These are phyloP conservation scores for Asterochloris sp. DNA, from an alignment of 139 green algal species.

Conservation along the genomic window DNA sequence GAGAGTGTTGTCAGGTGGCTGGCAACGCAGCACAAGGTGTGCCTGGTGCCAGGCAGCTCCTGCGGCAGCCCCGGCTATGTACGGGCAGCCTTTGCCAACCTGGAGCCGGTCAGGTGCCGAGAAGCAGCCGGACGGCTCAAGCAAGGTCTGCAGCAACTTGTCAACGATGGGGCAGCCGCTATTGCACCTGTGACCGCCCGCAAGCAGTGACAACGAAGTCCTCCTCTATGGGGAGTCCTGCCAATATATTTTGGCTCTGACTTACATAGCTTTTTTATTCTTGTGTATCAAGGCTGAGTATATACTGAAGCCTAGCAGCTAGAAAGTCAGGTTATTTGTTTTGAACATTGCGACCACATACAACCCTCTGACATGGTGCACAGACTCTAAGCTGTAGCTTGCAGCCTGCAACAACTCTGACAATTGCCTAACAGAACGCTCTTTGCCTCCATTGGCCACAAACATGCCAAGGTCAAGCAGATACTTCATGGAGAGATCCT, in stretches of 20 bases:
- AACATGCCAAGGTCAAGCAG: constrained; percentile 12
- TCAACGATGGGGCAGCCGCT: constrained; percentile 15
- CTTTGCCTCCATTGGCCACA: constrained; percentile 2
- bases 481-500: constrained; percentile 2
- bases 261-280: too few relatives aligned
- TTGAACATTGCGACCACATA: background rate
- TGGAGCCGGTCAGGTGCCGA: constrained; percentile 53
- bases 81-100: constrained; percentile 77
- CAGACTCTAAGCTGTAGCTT: background rate
- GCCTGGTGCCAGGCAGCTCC: constrained; percentile 80
- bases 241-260: too few relatives aligned
- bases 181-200: background rate
- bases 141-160: constrained; percentile 67
- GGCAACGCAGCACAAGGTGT: constrained; percentile 78
- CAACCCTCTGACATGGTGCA: background rate
- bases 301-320: too few relatives aligned
- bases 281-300: too few relatives aligned
- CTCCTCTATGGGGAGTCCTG: too few relatives aligned
- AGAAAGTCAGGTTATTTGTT: too few relatives aligned
- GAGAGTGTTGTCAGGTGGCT: constrained; percentile 79
- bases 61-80: constrained; percentile 81
- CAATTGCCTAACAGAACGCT: background rate
- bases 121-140: constrained; percentile 69
- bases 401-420: background rate
- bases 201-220: too few relatives aligned